Evolutionary conservation across 192 early-diverging fungal species (phyloP).

Genomic region (Powellomyces hirtus): DNA sequence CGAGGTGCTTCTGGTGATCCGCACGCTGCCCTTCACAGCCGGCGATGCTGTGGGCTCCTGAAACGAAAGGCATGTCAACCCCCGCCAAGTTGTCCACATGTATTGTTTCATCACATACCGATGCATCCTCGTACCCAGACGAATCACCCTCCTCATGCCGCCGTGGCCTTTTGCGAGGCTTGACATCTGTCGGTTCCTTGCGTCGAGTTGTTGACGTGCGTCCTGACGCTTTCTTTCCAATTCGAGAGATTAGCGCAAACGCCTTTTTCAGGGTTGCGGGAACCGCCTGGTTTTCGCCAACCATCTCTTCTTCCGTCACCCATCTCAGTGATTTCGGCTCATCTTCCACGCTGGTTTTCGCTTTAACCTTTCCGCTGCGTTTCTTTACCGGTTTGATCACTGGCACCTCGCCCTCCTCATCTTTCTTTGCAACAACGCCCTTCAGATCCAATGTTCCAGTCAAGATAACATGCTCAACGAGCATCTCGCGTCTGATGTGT

Average conservation of each 20-base stretch:
- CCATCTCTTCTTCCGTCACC: constrained; percentile 9
- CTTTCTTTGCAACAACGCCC: neutral
- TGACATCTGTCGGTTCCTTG: neutral
- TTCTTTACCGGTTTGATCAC: neutral
- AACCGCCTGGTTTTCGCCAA: constrained; percentile 1
- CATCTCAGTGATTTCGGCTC: neutral
- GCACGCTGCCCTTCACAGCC: neutral
- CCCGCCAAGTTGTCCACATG: too few species aligned
- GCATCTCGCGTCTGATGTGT: constrained; percentile 52
- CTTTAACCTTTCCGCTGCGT: neutral
- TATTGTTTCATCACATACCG: neutral
- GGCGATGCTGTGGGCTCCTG: neutral
- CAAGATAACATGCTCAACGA: constrained; percentile 23
- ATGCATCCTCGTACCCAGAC: neutral
- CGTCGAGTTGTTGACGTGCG: neutral
- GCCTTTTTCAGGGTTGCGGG: constrained; percentile 23
- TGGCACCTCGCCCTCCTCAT: neutral
- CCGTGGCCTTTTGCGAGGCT: neutral
- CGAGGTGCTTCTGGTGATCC: too few species aligned
- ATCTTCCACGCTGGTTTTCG: neutral
- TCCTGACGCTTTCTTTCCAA: neutral
- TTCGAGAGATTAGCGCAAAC: neutral
- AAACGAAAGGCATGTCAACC: too few species aligned
- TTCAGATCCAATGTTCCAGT: neutral
- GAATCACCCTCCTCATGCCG: neutral